phyloP scores from a whole-genome alignment of 768 basidiomycete genomes.

The Leccinum obscurum region DNA sequence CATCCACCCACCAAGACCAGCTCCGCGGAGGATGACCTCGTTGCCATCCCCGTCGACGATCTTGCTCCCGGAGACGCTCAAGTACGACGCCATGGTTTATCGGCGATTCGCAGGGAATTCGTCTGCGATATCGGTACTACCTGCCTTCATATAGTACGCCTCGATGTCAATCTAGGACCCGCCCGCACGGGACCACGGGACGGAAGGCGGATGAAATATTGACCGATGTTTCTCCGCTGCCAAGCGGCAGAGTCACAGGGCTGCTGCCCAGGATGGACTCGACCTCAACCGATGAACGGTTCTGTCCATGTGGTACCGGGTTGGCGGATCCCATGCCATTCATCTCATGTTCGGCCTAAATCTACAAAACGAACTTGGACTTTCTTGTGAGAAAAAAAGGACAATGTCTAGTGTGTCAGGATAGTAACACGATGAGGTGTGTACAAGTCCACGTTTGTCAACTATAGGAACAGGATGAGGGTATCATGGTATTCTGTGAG shows the following conservation, averaged over 20 bases:
- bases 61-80: slow-evolving; percentile 58
- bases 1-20: slow-evolving; percentile 86
- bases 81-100: slow-evolving; percentile 38
- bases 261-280: not conserved
- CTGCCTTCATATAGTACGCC: slow-evolving; percentile 4
- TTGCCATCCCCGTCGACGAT: slow-evolving; percentile 58
- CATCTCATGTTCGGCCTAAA: slow-evolving; percentile 12
- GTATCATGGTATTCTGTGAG: slow-evolving; percentile 36
- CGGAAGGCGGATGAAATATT: not conserved
- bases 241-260: slow-evolving; percentile 4
- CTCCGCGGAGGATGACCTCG: slow-evolving; percentile 64
- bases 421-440: slow-evolving; percentile 19
- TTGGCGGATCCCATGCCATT: not conserved
- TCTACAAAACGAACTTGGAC: slow-evolving; percentile 22
- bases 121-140: not conserved
- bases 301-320: not conserved
- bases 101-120: not conserved
- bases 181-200: not conserved
- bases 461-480: slow-evolving; percentile 34
- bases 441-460: slow-evolving; percentile 26
- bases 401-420: slow-evolving; percentile 19
- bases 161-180: not conserved
- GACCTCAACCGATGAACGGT: not conserved
- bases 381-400: slow-evolving; percentile 11
- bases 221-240: slow-evolving; percentile 22